A percentile compares a stretch with the other conserved stretches of the same genome.
phyloP scores from a whole-genome alignment of 1,139 yeast genomes.

The Candida sanyaensis region DNA sequence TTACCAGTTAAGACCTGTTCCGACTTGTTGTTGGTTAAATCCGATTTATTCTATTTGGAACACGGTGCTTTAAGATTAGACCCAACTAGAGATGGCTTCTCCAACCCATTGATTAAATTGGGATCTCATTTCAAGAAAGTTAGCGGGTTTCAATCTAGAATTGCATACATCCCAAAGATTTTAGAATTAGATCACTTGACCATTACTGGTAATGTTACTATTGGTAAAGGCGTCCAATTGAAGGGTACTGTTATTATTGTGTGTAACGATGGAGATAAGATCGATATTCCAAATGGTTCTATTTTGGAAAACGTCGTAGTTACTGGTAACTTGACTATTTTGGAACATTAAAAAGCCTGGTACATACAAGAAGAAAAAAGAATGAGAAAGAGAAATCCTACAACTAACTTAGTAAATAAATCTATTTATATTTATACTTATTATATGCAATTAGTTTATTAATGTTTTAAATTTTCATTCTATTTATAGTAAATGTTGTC shows the following conservation, averaged over 20 bases:
- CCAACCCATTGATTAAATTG: constrained; percentile 92
- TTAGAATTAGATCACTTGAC: constrained; percentile 96
- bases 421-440: neutral
- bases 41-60: constrained; percentile 89
- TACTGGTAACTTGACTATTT: constrained; percentile 93
- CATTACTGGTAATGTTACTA: constrained; percentile 91
- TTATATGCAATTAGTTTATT: neutral
- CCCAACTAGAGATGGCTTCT: constrained; percentile 79
- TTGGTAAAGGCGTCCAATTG: constrained; percentile 87
- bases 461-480: neutral
- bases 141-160: constrained; percentile 83
- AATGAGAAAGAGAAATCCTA: neutral
- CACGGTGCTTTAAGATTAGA: constrained; percentile 91
- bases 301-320: constrained; percentile 94
- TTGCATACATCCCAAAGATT: constrained; percentile 94
- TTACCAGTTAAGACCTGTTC: constrained; percentile 98
- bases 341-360: constrained; percentile 66
- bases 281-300: constrained; percentile 96
- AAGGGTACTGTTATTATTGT: constrained; percentile 98
- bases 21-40: constrained; percentile 89
- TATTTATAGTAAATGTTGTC: neutral
- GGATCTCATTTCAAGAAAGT: constrained; percentile 98
- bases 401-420: neutral
- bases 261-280: constrained; percentile 94
- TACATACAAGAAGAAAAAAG: neutral